Evolutionary conservation across 2,329 filamentous ascomycete genomes (phyloP).

Genomic region (Aspergillus sojae): DNA sequence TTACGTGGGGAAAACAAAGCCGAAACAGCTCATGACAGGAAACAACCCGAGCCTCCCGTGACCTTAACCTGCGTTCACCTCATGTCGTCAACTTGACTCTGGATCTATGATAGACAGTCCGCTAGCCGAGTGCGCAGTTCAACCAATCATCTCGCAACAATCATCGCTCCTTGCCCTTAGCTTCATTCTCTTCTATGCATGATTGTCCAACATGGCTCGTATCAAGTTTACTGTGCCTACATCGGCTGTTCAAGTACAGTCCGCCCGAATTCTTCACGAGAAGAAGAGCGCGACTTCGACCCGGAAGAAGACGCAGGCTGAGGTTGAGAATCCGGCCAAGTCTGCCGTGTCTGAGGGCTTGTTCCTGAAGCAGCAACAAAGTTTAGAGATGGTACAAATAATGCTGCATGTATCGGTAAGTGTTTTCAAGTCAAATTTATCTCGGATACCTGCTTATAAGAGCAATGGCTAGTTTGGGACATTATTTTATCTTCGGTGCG

Average conservation of each 20-base stretch:
- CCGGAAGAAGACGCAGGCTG: slow-evolving; percentile 18
- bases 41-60: slow-evolving; percentile 18
- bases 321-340: slow-evolving; percentile 13
- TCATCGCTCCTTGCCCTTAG: background rate
- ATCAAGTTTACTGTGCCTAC: slow-evolving; percentile 27
- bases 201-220: slow-evolving; percentile 24
- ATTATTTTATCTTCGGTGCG: slow-evolving; percentile 39
- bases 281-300: slow-evolving; percentile 12
- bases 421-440: slow-evolving; percentile 6
- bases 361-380: slow-evolving; percentile 45
- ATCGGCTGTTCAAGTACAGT: slow-evolving; percentile 22
- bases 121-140: background rate
- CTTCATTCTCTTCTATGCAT: background rate
- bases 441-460: background rate
- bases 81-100: slow-evolving; percentile 17
- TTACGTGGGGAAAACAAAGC: background rate
- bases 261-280: slow-evolving; percentile 11
- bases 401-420: slow-evolving; percentile 51
- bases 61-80: slow-evolving; percentile 17
- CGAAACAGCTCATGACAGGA: slow-evolving; percentile 6
- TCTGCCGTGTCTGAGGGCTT: slow-evolving; percentile 16
- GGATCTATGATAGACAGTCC: background rate
- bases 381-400: slow-evolving; percentile 51
- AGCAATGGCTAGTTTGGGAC: slow-evolving; percentile 34
- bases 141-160: background rate